Evolutionary conservation across 2,329 filamentous ascomycete genomes (phyloP).

Genomic region (Colletotrichum truncatum): DNA sequence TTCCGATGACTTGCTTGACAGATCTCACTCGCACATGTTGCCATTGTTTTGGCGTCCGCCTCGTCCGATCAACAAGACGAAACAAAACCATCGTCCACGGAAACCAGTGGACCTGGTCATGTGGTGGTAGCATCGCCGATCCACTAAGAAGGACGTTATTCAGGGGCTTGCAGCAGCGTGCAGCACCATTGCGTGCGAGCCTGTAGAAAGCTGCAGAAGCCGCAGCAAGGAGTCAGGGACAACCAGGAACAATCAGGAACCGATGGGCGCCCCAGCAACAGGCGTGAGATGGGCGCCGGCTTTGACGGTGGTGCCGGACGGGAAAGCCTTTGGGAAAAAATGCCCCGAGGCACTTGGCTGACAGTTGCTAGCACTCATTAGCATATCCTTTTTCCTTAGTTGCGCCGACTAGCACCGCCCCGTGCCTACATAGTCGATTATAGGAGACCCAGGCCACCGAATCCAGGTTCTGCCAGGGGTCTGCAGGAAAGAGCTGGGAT

Average conservation of each 20-base stretch:
- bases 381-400: not conserved
- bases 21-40: conserved; percentile 20
- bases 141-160: conserved; percentile 22
- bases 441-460: not conserved
- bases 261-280: conserved; percentile 27
- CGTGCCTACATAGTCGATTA: too few species aligned
- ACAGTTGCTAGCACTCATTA: not conserved
- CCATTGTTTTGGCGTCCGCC: conserved; percentile 25
- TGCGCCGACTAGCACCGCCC: not conserved
- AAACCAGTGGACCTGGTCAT: conserved; percentile 26
- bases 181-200: conserved; percentile 7
- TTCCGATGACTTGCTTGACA: too few species aligned
- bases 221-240: conserved; percentile 19
- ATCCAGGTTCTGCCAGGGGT: conserved; percentile 8
- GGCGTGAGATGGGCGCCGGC: conserved; percentile 16
- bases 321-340: conserved; percentile 12
- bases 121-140: conserved; percentile 25
- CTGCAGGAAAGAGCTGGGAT: conserved; percentile 34
- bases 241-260: conserved; percentile 10
- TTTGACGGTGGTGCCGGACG: conserved; percentile 23
- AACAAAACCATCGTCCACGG: conserved; percentile 29
- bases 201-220: conserved; percentile 13
- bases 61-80: conserved; percentile 25
- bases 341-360: conserved; percentile 1
- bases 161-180: conserved; percentile 32